phyloP scores from a whole-genome alignment of 176 grass and related monocot genomes.

The Raddia guianensis region DNA sequence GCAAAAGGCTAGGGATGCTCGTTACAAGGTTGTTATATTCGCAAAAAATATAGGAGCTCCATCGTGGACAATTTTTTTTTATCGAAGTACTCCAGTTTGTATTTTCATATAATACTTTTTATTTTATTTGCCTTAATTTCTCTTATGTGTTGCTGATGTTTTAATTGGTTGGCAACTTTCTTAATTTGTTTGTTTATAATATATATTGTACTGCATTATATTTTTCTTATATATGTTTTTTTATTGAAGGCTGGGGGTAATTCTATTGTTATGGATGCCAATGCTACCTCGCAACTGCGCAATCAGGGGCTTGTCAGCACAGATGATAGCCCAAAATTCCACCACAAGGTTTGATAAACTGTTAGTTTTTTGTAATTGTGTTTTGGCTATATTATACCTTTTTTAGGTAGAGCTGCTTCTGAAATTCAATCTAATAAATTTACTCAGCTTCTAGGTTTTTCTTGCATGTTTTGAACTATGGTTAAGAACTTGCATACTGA shows the following conservation, averaged over 20 bases:
- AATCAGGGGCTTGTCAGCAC: constrained; percentile 66
- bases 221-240: background rate
- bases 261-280: constrained; percentile 81
- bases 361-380: background rate
- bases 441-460: background rate
- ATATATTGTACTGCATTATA: background rate
- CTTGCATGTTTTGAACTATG: constrained; percentile 14
- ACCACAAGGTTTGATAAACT: constrained; percentile 61
- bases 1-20: constrained; percentile 86
- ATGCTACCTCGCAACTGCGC: constrained; percentile 72
- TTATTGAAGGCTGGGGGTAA: constrained; percentile 55
- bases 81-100: background rate
- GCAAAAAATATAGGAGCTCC: background rate
- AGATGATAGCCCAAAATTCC: constrained; percentile 81
- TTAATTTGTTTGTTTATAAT: background rate
- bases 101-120: background rate
- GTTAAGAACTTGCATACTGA: constrained; percentile 18
- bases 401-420: background rate
- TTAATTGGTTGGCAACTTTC: background rate
- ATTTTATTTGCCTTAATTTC: background rate
- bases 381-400: background rate
- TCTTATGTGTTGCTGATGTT: constrained; percentile 17
- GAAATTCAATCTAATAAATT: constrained; percentile 7
- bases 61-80: background rate
- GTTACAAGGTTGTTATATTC: constrained; percentile 58